Conservation (phyloP, 768 basidiomycete genomes). For the Fistulinella prunicolor region DNA sequence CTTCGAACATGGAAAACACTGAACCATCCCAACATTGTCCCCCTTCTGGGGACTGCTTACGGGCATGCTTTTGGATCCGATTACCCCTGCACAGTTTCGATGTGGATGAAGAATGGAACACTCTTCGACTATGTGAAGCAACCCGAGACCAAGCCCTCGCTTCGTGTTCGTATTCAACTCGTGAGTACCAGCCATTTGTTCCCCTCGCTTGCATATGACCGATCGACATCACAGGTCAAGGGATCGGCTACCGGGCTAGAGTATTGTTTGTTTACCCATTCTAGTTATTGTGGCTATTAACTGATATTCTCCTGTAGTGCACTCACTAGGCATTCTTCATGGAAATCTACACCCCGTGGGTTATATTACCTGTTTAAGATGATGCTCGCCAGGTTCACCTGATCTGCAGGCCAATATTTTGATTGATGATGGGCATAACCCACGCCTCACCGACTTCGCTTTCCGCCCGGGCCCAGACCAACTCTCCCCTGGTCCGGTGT, state of each 20-base stretch:
- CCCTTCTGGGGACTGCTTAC: background rate
- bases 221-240: background rate
- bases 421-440: background rate
- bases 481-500: too few species aligned
- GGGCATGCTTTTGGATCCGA: slow-evolving; percentile 4
- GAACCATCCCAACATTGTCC: slow-evolving; percentile 9
- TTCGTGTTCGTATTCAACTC: background rate
- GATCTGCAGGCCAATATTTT: slow-evolving; percentile 1
- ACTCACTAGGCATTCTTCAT: background rate
- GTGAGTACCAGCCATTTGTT: background rate
- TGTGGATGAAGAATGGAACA: slow-evolving; percentile 7
- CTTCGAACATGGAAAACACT: slow-evolving; percentile 4
- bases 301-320: background rate
- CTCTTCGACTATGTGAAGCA: background rate
- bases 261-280: background rate
- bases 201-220: background rate
- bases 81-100: slow-evolving; percentile 3
- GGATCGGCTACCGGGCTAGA: background rate
- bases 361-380: background rate
- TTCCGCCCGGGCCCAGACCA: too few species aligned
- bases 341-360: slow-evolving; percentile 8
- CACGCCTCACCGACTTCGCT: slow-evolving; percentile 5
- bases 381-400: background rate
- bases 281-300: background rate
- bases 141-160: background rate